Evolutionary conservation across 2,329 filamentous ascomycete species (phyloP).

Genomic region (Xylaria sp.): DNA sequence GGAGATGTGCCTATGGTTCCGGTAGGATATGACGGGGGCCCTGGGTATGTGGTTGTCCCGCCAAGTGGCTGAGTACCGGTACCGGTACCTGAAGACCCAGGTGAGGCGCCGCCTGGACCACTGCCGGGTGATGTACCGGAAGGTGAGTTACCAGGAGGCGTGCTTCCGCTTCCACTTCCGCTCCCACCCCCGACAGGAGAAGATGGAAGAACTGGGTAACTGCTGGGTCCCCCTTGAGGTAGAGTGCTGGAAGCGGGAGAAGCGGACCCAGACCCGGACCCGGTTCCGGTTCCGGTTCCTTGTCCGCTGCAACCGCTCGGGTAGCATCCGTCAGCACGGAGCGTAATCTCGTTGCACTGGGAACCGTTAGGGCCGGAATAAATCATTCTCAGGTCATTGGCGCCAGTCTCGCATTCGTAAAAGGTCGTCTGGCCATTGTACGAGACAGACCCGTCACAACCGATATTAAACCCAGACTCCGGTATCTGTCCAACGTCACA

Average conservation of each 20-base stretch:
- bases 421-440: slow-evolving; percentile 64
- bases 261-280: background rate
- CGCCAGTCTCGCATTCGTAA: slow-evolving; percentile 66
- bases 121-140: too few relatives aligned
- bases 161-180: background rate
- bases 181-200: background rate
- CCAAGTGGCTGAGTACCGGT: background rate
- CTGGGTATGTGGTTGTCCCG: background rate
- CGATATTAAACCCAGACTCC: slow-evolving; percentile 64
- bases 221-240: slow-evolving; percentile 1
- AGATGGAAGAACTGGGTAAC: background rate
- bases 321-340: slow-evolving; percentile 54
- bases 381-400: slow-evolving; percentile 63
- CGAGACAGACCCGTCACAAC: slow-evolving; percentile 60
- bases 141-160: background rate
- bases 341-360: slow-evolving; percentile 60
- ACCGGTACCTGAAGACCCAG: background rate
- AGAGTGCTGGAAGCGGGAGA: background rate
- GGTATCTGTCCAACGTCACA: slow-evolving; percentile 65
- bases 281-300: background rate
- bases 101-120: background rate
- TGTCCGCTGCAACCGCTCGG: slow-evolving; percentile 11
- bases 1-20: background rate
- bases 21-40: background rate
- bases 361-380: slow-evolving; percentile 56